These are phyloP conservation scores for Suaeda aralocaspica DNA, from an alignment of 148 eudicot species.

Conservation along the genomic window DNA sequence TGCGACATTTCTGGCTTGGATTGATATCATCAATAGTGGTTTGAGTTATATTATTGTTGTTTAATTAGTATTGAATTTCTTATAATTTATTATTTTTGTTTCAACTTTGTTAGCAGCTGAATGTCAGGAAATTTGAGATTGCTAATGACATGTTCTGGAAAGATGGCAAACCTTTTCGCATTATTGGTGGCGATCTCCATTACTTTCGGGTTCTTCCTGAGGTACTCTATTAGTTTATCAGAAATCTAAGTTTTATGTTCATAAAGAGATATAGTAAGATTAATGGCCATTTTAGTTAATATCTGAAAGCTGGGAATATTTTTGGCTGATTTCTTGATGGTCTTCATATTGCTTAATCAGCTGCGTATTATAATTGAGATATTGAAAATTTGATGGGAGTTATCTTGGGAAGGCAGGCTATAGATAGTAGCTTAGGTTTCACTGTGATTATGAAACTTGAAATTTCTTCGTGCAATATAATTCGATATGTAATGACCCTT, in stretches of 20 bases:
- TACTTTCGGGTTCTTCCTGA: conserved; percentile 81
- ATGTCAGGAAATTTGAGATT: conserved; percentile 58
- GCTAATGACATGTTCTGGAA: conserved; percentile 88
- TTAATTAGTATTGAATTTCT: conserved; percentile 4
- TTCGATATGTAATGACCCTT: not conserved
- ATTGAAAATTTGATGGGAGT: not conserved
- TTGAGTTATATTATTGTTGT: not conserved
- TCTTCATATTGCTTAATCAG: not conserved
- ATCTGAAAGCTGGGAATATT: not conserved
- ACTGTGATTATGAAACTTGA: not conserved
- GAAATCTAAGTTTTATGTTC: not conserved
- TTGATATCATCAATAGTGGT: not conserved
- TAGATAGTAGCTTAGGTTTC: not conserved
- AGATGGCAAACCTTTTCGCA: conserved; percentile 76
- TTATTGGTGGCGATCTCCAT: conserved; percentile 93
- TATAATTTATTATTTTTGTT: conserved; percentile 5
- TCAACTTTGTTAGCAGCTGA: conserved; percentile 30
- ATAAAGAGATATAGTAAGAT: not conserved
- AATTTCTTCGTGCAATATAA: not conserved
- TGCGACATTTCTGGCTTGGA: too few species aligned
- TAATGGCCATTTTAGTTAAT: not conserved
- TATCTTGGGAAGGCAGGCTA: not conserved
- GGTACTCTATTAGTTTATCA: conserved; percentile 33
- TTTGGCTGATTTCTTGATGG: too few species aligned
- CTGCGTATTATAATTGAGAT: not conserved